Base-by-base conservation (phyloP, 495 filamentous ascomycete genomes). In the Friedmanniomyces simplex region DNA sequence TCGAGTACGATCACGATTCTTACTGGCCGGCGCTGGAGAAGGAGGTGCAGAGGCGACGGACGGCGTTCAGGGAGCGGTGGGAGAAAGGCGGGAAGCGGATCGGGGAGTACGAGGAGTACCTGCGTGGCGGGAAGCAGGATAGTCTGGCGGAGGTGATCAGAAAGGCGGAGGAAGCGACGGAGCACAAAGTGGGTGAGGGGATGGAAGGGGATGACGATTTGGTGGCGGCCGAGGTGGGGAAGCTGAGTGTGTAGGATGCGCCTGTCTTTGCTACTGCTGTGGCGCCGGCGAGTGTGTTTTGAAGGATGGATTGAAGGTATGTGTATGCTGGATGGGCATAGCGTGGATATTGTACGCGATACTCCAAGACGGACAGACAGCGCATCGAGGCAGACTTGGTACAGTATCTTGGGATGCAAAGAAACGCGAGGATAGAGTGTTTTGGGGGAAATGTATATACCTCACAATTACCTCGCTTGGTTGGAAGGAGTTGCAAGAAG, bases 11-110 rank as follows among this genome's bases (percentile, higher is more conserved):
- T 58, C 94, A 98, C 70, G 66, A 76, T 0, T 70, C 74, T 21
- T 98, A 96, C 76, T 98, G 93, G 93, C 88, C 90, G 3, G 84
- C 88, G 8, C 73, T 98, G 51, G 77, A 79, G 54, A 76, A 79
- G 61, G 68, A 95, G 54, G 82, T 83, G 59, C 73, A 76, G 22
- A 72, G 83, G 67, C 79, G 79, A 58, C 76, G 79, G 25, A 74
- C 74, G 21, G 77, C 77, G 43, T 77, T 80, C 57, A 70, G 66
- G 43, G 77, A 82, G 66, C 76, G 88, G 41, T 98, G 93, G 93
- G 74, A 84, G 62, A 78, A 77, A 32, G 84, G 77, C 6, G 93
- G 91, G 7, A 86, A 86, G 71, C 75, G 77, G 57, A 79, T 95
- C 57, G 91, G 91, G 8, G 87, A 94, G 68, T 82, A 78, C 37